Evolutionary conservation across 208 protist genomes (phyloP), one percentile per base, ranked within the genome.

Genomic region (Trypanosoma platydactyli): DNA sequence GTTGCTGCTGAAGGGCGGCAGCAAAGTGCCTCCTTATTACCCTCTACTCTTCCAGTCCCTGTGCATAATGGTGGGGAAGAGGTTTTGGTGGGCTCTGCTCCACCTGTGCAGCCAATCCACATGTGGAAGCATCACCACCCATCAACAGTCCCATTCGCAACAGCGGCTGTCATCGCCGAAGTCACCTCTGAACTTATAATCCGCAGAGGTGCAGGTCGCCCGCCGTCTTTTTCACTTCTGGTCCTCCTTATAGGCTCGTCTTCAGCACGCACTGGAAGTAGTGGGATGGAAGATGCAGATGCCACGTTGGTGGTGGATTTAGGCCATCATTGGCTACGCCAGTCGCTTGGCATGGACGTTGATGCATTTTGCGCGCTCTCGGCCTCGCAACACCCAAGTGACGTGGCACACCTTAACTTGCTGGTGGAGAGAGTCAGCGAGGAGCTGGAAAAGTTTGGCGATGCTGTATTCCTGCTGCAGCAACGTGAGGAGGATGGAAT

Each of bases 251-350:
- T 71, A 40, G 62, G 68, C 35, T 76, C 80, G 12, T 13, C 45
- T 15, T 24, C 3, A 13, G 33, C 13, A 0, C 33, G 5, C 33
- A 63, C 25, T n/a, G 45, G 18, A 29, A 40, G 42, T 46, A 70
- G 70, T 1, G 18, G 20, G 22, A 33, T 13, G 11, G 29, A 41
- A 13, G 69, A 59, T 45, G 42, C 46, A 30, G 70, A 77, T 45
- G 64, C 64, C 18, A 77, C 66, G 46, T 59, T 83, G 9, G 40
- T 74, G 13, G 85, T 88, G 18, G 85, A 91, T 61, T 63, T 91
- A 1, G 85, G 85, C n/a, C 73, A 91, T 52, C 27, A 57, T 29
- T 91, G 85, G 81, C 72, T 91, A 70, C 71, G 40, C 42, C 70
- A 76, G 35, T 68, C 83, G 7, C 55, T 91, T 12, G 77, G 80